Percentiles rank a stretch among this genome's conserved stretches.
Evolutionary conservation across 805 yeast species (phyloP).

Genomic region (Wickerhamomyces chambardii): DNA sequence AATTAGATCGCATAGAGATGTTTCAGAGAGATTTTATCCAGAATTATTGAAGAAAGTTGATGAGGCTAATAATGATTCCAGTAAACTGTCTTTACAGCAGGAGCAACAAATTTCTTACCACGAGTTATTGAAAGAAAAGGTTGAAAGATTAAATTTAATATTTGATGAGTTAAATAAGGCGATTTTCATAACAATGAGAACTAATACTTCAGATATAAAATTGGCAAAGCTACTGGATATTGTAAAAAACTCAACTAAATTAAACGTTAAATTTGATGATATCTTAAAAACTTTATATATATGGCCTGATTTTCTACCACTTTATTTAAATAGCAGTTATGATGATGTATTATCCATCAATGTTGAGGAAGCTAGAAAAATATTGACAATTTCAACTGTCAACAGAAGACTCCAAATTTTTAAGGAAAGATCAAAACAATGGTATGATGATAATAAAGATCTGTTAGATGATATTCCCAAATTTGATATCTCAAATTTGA

Average conservation of each 20-base stretch:
- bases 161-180: slow-evolving; percentile 12
- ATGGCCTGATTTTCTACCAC: slow-evolving; percentile 12
- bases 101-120: not conserved
- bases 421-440: slow-evolving; percentile 4
- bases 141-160: not conserved
- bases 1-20: slow-evolving; percentile 34
- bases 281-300: slow-evolving; percentile 9
- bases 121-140: too few relatives aligned
- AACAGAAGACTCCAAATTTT: slow-evolving; percentile 4
- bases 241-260: slow-evolving; percentile 5
- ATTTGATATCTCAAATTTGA: not conserved
- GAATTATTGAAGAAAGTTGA: slow-evolving; percentile 23
- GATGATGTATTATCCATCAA: slow-evolving; percentile 12
- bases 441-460: slow-evolving; percentile 8
- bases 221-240: slow-evolving; percentile 7
- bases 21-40: slow-evolving; percentile 34
- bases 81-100: not conserved
- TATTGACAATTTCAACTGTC: slow-evolving; percentile 4
- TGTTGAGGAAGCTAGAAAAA: slow-evolving; percentile 5
- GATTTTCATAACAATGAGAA: slow-evolving; percentile 6
- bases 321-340: slow-evolving; percentile 5
- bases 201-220: slow-evolving; percentile 11
- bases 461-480: slow-evolving; percentile 7
- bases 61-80: not conserved
- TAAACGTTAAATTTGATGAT: slow-evolving; percentile 6